Evolutionary conservation across 257 asterid genomes (phyloP).

Genomic region (Solanum microdontum): DNA sequence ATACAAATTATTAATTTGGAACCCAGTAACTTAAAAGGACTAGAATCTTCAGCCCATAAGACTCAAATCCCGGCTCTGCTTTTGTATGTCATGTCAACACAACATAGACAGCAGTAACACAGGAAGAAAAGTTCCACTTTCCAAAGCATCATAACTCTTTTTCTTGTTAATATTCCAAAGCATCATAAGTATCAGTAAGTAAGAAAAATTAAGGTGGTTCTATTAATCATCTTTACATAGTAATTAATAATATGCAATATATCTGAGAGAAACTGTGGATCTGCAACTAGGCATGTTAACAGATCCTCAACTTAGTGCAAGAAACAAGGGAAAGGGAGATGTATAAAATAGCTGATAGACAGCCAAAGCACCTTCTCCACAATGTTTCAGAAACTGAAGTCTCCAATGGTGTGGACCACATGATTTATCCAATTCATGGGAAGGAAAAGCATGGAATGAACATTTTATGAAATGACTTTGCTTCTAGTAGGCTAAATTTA

Average conservation of each 20-base stretch:
- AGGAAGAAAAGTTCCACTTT: not conserved
- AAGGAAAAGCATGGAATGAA: not conserved
- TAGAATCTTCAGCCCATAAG: not conserved
- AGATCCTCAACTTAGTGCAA: not conserved
- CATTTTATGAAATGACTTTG: not conserved
- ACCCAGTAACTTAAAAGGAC: not conserved
- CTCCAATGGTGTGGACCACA: not conserved
- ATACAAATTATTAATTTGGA: not conserved
- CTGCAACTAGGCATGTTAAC: not conserved
- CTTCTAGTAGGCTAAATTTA: not conserved
- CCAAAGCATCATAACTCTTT: not conserved
- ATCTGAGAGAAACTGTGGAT: not conserved
- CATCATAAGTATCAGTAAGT: not conserved
- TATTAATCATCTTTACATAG: not conserved
- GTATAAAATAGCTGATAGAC: not conserved
- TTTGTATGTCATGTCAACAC: not conserved
- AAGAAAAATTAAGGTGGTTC: not conserved
- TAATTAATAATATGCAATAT: not conserved
- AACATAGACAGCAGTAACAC: not conserved
- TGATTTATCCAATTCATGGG: not conserved
- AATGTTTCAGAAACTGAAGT: not conserved
- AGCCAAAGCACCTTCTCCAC: not conserved
- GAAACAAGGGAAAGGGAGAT: not conserved
- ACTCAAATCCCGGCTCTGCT: not conserved
- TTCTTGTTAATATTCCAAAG: not conserved